Evolutionary conservation across 441 rosid genomes (phyloP).

Genomic region (Croton laevigatus): DNA sequence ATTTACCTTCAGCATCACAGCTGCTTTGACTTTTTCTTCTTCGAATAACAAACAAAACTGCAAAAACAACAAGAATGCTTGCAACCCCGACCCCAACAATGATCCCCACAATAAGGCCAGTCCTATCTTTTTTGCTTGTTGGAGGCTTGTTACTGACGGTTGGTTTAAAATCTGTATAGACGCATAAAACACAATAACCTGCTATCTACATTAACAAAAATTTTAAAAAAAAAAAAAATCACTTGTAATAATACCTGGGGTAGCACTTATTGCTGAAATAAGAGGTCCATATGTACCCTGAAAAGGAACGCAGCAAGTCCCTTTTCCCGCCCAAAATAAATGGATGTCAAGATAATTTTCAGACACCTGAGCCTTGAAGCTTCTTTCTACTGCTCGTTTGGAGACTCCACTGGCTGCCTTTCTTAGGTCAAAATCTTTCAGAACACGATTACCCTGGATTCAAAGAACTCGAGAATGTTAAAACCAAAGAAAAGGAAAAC

Average conservation of each 20-base stretch:
- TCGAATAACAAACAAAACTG: slow-evolving; percentile 31
- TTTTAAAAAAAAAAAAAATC: not conserved
- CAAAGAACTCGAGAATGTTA: not conserved
- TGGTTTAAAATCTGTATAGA: slow-evolving; percentile 55
- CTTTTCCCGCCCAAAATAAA: slow-evolving; percentile 65
- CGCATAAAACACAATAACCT: slow-evolving; percentile 19
- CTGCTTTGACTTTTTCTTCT: slow-evolving; percentile 31
- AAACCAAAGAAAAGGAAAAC: not conserved
- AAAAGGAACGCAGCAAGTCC: slow-evolving; percentile 59
- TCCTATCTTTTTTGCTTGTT: slow-evolving; percentile 24
- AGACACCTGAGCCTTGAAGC: slow-evolving; percentile 39
- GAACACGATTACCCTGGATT: slow-evolving; percentile 46
- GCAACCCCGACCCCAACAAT: slow-evolving; percentile 44
- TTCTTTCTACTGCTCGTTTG: slow-evolving; percentile 21
- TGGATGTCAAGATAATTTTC: slow-evolving; percentile 65
- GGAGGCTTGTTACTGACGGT: slow-evolving; percentile 44
- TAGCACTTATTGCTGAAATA: slow-evolving; percentile 56
- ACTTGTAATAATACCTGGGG: slow-evolving; percentile 39
- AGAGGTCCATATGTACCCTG: slow-evolving; percentile 50
- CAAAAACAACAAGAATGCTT: slow-evolving; percentile 30
- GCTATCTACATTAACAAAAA: too few species aligned
- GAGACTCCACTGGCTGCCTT: slow-evolving; percentile 32
- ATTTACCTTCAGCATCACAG: slow-evolving; percentile 48
- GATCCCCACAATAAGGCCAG: slow-evolving; percentile 54
- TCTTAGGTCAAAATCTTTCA: slow-evolving; percentile 49